Base-by-base conservation (phyloP, 129 eudicot genomes). In the Artemisia tridentata region DNA sequence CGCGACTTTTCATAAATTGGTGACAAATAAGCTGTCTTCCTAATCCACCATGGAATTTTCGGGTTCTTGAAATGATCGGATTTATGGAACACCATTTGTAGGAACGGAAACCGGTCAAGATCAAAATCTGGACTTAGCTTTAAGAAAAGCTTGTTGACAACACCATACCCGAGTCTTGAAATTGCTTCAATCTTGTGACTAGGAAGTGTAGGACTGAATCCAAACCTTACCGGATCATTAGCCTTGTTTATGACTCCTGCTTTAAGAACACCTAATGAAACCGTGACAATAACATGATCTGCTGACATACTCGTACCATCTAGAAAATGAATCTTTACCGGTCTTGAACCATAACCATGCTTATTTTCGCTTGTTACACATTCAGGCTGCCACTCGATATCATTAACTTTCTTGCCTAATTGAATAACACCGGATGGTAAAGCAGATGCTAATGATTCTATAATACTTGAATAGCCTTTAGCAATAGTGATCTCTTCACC, bases 401-500 rank as follows among this genome's bases (percentile, higher is more conserved):
- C 75, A 8, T 23, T 63, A 1, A 91, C 96, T 76, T 70, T 88
- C 56, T 74, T 79, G 79, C 87, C 87, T 75, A 91, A 79, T 72
- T 86, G 93, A 72, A 88, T 79, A 65, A 80, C 27, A 34, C 89
- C 91, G 15, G 23, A 61, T 2, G 96, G 97, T 19, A 91, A 81
- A 54, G 81, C 87, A 38, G 96, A 91, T 25, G 96, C 96, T 20
- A 91, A 51, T 5, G 88, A 85, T 7, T 91, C 87, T 69, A 91
- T 71, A 34, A 91, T 77, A 41, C 87, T 85, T 59, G 79, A 72
- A 69, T 91, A 91, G 11, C 98, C 98, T 77, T 75, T 84, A 19
- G 98, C 96, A 70, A 91, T 86, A 27, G 95, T 86, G 79, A 88
- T 86, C 67, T 91, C 96, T 63, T 88, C 93, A 51, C 98, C 98